These are phyloP conservation scores for Chlamydomonas schloesseri DNA, from an alignment of 139 green algal species.

Conservation along the genomic window DNA sequence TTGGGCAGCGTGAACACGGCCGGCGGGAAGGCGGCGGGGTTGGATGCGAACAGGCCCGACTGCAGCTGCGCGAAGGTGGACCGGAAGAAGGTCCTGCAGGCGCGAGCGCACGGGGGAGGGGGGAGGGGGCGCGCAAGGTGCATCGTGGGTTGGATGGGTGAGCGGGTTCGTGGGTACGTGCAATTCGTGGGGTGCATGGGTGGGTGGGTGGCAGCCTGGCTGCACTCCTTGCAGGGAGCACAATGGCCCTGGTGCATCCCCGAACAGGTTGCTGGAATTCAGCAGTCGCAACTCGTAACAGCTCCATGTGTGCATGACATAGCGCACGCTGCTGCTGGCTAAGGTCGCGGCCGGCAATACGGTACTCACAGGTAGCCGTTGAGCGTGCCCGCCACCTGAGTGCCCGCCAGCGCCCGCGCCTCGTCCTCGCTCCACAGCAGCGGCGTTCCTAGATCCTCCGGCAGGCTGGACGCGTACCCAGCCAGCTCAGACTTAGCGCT, in stretches of 20 bases:
- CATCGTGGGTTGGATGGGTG: neutral
- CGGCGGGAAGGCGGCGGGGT: constrained; percentile 63
- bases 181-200: neutral
- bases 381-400: constrained; percentile 73
- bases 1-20: constrained; percentile 66
- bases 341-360: too few species aligned
- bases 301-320: too few species aligned
- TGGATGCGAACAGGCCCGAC: constrained; percentile 49
- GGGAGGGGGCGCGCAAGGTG: neutral
- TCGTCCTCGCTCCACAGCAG: constrained; percentile 80
- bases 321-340: too few species aligned
- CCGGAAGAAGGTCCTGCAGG: constrained; percentile 35
- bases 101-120: too few species aligned
- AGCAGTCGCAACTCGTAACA: too few species aligned
- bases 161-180: neutral
- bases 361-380: constrained; percentile 72
- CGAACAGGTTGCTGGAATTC: too few species aligned
- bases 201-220: too few species aligned
- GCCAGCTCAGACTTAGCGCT: constrained; percentile 43
- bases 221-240: too few species aligned
- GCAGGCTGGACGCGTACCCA: constrained; percentile 69
- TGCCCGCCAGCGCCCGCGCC: constrained; percentile 71
- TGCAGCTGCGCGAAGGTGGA: constrained; percentile 66
- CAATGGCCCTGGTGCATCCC: too few species aligned
- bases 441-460: constrained; percentile 57